These are phyloP conservation scores for Diplocarpon mali DNA, from an alignment of 2,329 filamentous ascomycete genomes.

Conservation along the genomic window DNA sequence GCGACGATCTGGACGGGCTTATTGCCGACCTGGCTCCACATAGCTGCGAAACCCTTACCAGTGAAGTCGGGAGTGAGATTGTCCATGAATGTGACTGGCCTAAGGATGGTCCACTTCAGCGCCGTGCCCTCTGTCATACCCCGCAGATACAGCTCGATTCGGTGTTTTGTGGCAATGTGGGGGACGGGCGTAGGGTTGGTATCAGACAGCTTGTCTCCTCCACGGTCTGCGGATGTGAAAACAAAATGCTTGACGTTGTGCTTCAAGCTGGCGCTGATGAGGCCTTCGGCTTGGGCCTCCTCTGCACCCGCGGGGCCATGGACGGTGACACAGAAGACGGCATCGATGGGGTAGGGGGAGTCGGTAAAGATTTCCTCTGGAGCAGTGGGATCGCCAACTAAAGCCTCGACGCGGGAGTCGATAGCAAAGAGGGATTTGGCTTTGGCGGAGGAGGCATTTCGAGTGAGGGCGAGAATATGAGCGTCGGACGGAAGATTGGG, in stretches of 20 bases:
- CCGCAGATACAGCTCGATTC: constrained; percentile 49
- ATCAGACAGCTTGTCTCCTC: constrained; percentile 39
- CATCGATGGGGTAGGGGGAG: constrained; percentile 35
- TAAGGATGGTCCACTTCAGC: constrained; percentile 46
- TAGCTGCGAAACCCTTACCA: constrained; percentile 19
- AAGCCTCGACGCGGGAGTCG: constrained; percentile 36
- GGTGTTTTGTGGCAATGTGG: constrained; percentile 51
- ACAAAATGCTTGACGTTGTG: constrained; percentile 48
- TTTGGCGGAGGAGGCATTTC: constrained; percentile 38
- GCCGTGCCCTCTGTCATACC: constrained; percentile 25
- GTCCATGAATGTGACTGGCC: constrained; percentile 47
- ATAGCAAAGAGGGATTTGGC: constrained; percentile 34
- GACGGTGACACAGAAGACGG: constrained; percentile 40
- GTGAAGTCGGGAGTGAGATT: constrained; percentile 26
- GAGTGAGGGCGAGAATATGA: constrained; percentile 39
- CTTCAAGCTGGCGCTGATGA: constrained; percentile 47
- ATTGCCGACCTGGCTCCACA: constrained; percentile 23
- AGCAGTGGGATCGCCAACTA: constrained; percentile 42
- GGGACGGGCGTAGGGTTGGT: constrained; percentile 43
- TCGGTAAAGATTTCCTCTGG: constrained; percentile 35
- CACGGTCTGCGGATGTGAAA: constrained; percentile 53
- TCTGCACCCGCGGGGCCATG: constrained; percentile 29
- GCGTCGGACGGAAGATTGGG: constrained; percentile 11
- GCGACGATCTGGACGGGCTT: constrained; percentile 32
- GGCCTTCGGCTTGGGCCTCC: constrained; percentile 42